Base-by-base conservation (phyloP, 2,329 filamentous ascomycete species). In the Colletotrichum lupini region DNA sequence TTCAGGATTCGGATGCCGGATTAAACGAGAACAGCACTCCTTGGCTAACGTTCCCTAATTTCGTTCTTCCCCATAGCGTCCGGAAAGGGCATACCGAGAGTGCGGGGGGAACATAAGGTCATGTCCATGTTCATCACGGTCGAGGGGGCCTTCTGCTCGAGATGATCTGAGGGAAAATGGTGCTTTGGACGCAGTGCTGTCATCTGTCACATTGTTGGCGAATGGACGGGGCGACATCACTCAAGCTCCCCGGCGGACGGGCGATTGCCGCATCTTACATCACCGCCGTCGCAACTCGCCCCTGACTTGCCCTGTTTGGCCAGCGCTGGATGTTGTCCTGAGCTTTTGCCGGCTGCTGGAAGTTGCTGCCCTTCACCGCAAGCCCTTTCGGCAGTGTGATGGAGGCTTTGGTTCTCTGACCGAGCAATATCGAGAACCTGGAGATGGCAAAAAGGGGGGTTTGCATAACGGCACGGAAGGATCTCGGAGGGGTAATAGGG, bases 261-360 rank as follows among this genome's bases (percentile, higher is more conserved):
- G 55, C 53, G 53, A 64, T 72, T 59, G 65, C 65, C 55, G 66
- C 59, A 64, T 72, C 70, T 72, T 69, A 69, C 70, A 69, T 72
- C 66, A 72, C 42, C 46, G 24, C 42, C 46, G 24, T 60, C 57
- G 24, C 26, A 30, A 12, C 24, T n/a, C 35, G 14, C 14, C 19
- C 16, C 16, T 30, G 9, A 16, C 8, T 22, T 9, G 35, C n/a
- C 37, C 52, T 30, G 46, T 42, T 6, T 53, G 9, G 65, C 60
- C 24, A 7, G 9, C 26, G 12, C 12, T 14, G 16, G 14, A 46
- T 52, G 58, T 12, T 46, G 16, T 22, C 16, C 32, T 60, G 32
- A 35, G 57, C 37, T 32, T 19, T 24, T 16, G 32, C 14, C 35
- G 14, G 3, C 32, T 22, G 35, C 32, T 16, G 16, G 37, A 42